A percentile compares a stretch with the other conserved stretches of the same genome.
These are phyloP conservation scores for Herpetomonas tarakana DNA, from an alignment of 208 protist genomes.

Conservation along the genomic window DNA sequence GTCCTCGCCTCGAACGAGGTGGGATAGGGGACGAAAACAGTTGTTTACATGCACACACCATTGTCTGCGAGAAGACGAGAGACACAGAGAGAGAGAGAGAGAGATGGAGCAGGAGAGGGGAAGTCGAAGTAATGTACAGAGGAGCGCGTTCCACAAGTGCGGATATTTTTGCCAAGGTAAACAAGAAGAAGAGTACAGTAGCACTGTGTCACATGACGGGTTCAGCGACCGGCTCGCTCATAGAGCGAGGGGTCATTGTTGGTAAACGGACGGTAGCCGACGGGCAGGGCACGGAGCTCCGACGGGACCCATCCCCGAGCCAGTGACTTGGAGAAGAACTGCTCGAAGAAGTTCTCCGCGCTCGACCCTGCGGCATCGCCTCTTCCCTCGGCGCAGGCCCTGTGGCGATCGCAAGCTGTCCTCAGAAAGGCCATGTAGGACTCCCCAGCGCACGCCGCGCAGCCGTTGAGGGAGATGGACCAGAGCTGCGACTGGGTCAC, in stretches of 20 bases:
- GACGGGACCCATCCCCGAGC: conserved; percentile 15
- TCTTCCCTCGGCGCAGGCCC: not conserved
- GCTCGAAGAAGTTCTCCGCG: conserved; percentile 29
- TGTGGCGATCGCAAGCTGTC: conserved; percentile 1
- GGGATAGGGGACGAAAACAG: too few species aligned
- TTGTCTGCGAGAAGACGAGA: too few species aligned
- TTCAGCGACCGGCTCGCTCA: not conserved
- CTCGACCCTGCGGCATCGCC: not conserved
- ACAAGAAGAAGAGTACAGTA: not conserved
- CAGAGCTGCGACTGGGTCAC: conserved; percentile 40
- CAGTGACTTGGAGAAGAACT: conserved; percentile 13
- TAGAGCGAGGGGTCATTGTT: conserved; percentile 68
- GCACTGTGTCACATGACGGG: not conserved
- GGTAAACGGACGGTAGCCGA: conserved; percentile 47
- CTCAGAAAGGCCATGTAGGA: conserved; percentile 17
- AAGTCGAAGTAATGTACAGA: not conserved
- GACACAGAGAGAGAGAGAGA: too few species aligned
- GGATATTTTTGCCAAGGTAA: not conserved
- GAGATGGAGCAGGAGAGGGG: not conserved
- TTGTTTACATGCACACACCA: too few species aligned
- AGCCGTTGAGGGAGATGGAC: conserved; percentile 39
- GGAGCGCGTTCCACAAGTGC: too few species aligned
- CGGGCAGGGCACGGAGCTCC: conserved; percentile 29
- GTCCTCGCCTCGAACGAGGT: too few species aligned
- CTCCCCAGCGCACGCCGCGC: conserved; percentile 18